A percentile compares a stretch with the other conserved stretches of the same genome.
Conservation (phyloP, 495 filamentous ascomycete genomes). For the Tricharina praecox region DNA sequence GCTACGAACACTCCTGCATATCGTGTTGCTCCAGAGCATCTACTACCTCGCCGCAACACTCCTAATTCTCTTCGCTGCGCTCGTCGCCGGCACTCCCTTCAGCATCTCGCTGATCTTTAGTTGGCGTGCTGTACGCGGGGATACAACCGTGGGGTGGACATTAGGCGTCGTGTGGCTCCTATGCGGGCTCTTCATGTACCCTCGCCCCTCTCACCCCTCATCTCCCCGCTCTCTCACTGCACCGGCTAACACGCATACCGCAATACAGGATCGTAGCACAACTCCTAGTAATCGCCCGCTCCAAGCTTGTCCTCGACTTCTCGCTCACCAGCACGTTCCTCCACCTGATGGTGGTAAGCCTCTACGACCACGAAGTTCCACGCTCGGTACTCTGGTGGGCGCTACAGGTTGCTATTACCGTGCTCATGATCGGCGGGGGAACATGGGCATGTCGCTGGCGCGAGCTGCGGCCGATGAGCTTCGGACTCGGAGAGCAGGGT, state of each 20-base stretch:
- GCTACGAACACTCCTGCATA: slow-evolving; percentile 38
- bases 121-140: slow-evolving; percentile 69
- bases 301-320: slow-evolving; percentile 87
- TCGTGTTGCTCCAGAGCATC: slow-evolving; percentile 62
- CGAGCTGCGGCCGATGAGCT: slow-evolving; percentile 74
- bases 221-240: not conserved
- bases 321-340: slow-evolving; percentile 74
- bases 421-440: slow-evolving; percentile 52
- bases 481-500: slow-evolving; percentile 40
- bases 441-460: slow-evolving; percentile 85
- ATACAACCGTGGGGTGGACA: slow-evolving; percentile 87
- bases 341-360: slow-evolving; percentile 56
- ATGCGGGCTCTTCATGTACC: slow-evolving; percentile 58
- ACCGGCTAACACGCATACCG: too few species aligned
- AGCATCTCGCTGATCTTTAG: slow-evolving; percentile 53
- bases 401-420: slow-evolving; percentile 50
- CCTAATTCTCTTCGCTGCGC: slow-evolving; percentile 72
- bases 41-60: slow-evolving; percentile 63
- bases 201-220: slow-evolving; percentile 15
- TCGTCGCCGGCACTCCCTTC: slow-evolving; percentile 64
- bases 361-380: slow-evolving; percentile 63
- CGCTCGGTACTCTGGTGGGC: slow-evolving; percentile 73
- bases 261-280: slow-evolving; percentile 51
- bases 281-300: slow-evolving; percentile 62
- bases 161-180: slow-evolving; percentile 74